Conservation (phyloP, 352 stramenopile species). For the Phytophthora boehmeriae region DNA sequence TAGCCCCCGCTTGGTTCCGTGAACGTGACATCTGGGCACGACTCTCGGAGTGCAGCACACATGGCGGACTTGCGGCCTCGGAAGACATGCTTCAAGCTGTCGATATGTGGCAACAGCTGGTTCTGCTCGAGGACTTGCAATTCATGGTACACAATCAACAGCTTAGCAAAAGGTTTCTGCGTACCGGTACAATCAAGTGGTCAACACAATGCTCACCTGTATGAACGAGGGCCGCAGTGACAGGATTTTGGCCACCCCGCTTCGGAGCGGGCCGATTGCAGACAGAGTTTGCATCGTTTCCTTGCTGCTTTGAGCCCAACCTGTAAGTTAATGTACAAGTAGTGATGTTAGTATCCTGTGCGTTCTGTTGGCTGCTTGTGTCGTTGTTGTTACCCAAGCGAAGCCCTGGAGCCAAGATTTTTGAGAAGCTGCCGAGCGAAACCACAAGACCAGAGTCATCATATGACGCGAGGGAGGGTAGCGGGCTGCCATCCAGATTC, state of each 20-base stretch:
- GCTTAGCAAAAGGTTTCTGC: conserved; percentile 14
- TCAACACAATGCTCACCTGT: conserved; percentile 45
- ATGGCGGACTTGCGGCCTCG: conserved; percentile 48
- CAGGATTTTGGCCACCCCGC: conserved; percentile 90
- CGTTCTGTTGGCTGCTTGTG: too few relatives aligned
- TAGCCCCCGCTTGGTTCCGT: conserved; percentile 75
- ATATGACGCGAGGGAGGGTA: conserved; percentile 69
- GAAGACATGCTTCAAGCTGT: conserved; percentile 49
- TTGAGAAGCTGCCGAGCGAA: conserved; percentile 94
- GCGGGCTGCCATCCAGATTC: conserved; percentile 57
- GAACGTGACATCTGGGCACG: conserved; percentile 58
- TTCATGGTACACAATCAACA: conserved; percentile 11
- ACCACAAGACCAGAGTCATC: conserved; percentile 71
- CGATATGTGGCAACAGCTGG: conserved; percentile 56
- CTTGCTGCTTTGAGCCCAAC: conserved; percentile 67
- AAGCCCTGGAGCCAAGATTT: conserved; percentile 92
- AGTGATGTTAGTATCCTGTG: background rate
- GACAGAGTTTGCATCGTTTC: conserved; percentile 65
- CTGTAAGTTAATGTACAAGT: conserved; percentile 22
- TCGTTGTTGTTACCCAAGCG: conserved; percentile 71
- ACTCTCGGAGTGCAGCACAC: conserved; percentile 47
- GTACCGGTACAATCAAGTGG: conserved; percentile 2
- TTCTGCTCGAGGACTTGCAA: conserved; percentile 55
- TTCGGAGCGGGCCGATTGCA: conserved; percentile 84
- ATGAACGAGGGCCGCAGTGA: conserved; percentile 88